A percentile compares a stretch with the other conserved stretches of the same genome.
Evolutionary conservation across 2,329 filamentous ascomycete genomes (phyloP).

Genomic region (Aspergillus udagawae): DNA sequence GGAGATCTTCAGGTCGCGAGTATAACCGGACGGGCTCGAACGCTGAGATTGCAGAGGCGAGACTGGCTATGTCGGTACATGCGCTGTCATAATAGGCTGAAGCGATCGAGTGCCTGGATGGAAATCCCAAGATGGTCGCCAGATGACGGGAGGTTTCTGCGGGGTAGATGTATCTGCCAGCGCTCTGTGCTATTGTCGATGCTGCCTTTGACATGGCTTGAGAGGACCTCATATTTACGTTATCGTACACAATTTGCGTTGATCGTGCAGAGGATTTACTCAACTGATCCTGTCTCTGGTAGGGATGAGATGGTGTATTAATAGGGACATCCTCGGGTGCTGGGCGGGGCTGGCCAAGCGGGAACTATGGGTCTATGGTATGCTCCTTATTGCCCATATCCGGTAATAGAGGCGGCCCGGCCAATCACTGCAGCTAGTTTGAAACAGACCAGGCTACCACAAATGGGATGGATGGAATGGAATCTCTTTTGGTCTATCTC

Average conservation of each 20-base stretch:
- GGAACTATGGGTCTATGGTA: no score
- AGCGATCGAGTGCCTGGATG: slow-evolving; percentile 20
- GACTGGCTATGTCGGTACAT: slow-evolving; percentile 22
- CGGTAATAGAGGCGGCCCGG: background rate
- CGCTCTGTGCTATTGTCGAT: background rate
- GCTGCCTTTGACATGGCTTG: background rate
- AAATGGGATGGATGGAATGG: background rate
- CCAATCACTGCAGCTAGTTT: background rate
- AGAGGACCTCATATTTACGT: background rate
- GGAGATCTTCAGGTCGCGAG: slow-evolving; percentile 21
- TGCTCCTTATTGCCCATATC: background rate
- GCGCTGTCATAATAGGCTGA: slow-evolving; percentile 16
- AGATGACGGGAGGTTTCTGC: slow-evolving; percentile 21
- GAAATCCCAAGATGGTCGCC: slow-evolving; percentile 27
- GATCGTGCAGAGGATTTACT: no score
- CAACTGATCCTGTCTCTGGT: no score
- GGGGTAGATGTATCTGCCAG: slow-evolving; percentile 13
- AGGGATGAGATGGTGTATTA: background rate
- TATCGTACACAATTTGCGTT: no score
- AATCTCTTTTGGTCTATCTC: background rate
- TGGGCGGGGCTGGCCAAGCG: no score
- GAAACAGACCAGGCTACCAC: background rate
- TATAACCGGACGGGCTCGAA: slow-evolving; percentile 33
- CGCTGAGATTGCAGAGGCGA: slow-evolving; percentile 23
- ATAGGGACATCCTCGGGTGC: background rate